phyloP scores from a whole-genome alignment of 495 filamentous ascomycete genomes.

The Aspergillus avenaceus region DNA sequence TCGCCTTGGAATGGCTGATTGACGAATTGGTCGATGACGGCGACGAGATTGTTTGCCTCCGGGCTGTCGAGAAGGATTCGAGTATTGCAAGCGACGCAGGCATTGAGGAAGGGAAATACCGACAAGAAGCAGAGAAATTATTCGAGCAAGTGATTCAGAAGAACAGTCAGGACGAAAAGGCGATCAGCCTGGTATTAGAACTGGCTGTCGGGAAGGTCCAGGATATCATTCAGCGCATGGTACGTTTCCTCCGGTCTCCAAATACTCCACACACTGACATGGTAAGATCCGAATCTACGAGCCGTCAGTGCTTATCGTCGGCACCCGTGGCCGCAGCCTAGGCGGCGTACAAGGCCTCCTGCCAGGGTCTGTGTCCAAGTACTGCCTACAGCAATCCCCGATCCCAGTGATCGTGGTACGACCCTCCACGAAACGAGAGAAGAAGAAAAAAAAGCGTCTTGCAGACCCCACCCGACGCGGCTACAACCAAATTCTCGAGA shows the following conservation, averaged over 20 bases:
- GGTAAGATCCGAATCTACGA: constrained; percentile 86
- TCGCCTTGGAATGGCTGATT: constrained; percentile 89
- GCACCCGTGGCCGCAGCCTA: constrained; percentile 81
- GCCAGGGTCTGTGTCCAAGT: constrained; percentile 90
- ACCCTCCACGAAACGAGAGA: constrained; percentile 81
- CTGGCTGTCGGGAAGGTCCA: constrained; percentile 90
- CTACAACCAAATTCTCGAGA: constrained; percentile 75
- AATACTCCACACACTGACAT: constrained; percentile 9
- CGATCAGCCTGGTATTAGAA: constrained; percentile 85
- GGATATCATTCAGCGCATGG: constrained; percentile 88
- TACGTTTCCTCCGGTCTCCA: constrained; percentile 36
- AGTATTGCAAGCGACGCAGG: constrained; percentile 64
- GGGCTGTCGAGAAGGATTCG: constrained; percentile 83
- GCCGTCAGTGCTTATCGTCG: constrained; percentile 91
- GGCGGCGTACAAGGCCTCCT: constrained; percentile 89
- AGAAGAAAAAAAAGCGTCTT: constrained; percentile 85
- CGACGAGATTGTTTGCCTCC: constrained; percentile 90
- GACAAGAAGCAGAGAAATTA: constrained; percentile 70
- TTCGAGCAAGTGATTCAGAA: constrained; percentile 78
- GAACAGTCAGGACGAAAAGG: constrained; percentile 70
- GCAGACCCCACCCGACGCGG: constrained; percentile 72
- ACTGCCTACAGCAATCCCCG: constrained; percentile 92
- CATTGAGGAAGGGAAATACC: constrained; percentile 71
- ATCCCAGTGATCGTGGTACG: constrained; percentile 97
- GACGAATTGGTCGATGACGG: constrained; percentile 95